phyloP scores from a whole-genome alignment of 2,329 filamentous ascomycete genomes.

The Penicillium sp. region DNA sequence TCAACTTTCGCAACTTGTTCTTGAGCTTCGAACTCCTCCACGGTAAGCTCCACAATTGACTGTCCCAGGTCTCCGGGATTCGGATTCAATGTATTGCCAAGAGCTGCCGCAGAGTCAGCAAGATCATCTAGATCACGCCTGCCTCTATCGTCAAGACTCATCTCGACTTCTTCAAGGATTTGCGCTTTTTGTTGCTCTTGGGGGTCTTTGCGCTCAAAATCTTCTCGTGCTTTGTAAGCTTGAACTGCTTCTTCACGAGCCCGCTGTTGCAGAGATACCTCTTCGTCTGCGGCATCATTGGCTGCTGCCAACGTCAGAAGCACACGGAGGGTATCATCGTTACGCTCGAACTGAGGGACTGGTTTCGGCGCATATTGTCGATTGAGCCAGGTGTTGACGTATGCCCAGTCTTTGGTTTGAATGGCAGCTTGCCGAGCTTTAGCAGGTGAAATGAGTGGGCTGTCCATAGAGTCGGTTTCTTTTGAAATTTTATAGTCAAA shows the following conservation, averaged over 20 bases:
- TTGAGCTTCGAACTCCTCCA: constrained; percentile 52
- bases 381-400: constrained; percentile 79
- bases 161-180: constrained; percentile 57
- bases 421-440: constrained; percentile 74
- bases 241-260: constrained; percentile 40
- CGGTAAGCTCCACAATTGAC: constrained; percentile 59
- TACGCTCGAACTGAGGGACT: constrained; percentile 79
- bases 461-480: constrained; percentile 31
- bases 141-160: constrained; percentile 56
- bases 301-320: constrained; percentile 72
- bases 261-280: constrained; percentile 36
- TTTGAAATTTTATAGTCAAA: background rate
- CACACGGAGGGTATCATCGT: constrained; percentile 75
- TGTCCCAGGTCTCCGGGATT: constrained; percentile 54
- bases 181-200: constrained; percentile 36
- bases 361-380: constrained; percentile 66
- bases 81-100: constrained; percentile 51
- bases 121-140: constrained; percentile 59
- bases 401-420: constrained; percentile 87
- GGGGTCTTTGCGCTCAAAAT: constrained; percentile 22
- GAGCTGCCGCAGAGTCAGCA: constrained; percentile 52
- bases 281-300: constrained; percentile 68
- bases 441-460: constrained; percentile 59
- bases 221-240: constrained; percentile 33
- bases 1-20: constrained; percentile 60